Evolutionary conservation across 176 grass and related monocot genomes (phyloP).

Genomic region (Avena sativa): DNA sequence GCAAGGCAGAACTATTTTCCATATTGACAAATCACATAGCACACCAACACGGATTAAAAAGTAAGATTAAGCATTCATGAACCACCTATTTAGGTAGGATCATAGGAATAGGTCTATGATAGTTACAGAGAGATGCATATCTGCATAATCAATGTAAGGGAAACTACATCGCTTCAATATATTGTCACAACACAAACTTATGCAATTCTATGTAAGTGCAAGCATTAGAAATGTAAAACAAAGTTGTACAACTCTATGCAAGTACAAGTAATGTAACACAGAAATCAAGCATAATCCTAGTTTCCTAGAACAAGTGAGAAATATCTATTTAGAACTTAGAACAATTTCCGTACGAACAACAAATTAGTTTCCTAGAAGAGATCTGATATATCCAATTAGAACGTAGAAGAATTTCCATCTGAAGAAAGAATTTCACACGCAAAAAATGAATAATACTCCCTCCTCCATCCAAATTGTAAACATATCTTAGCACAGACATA

Average conservation of each 20-base stretch:
- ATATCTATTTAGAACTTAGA: too few species aligned
- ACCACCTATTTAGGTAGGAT: not conserved
- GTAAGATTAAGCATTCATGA: not conserved
- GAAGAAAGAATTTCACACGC: not conserved
- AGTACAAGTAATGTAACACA: not conserved
- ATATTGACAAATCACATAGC: not conserved
- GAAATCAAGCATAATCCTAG: not conserved
- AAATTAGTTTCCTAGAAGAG: not conserved
- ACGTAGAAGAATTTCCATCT: not conserved
- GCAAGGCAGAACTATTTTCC: not conserved
- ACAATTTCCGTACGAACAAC: too few species aligned
- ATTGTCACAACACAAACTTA: too few species aligned
- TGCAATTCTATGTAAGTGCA: not conserved
- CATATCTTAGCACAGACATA: not conserved
- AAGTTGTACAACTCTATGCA: not conserved
- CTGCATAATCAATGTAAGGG: not conserved
- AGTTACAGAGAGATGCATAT: not conserved
- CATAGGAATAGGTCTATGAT: not conserved
- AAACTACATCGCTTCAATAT: not conserved
- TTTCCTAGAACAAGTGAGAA: too few species aligned
- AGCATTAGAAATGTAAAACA: not conserved
- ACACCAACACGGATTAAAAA: not conserved
- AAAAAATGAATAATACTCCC: not conserved
- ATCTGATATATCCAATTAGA: not conserved
- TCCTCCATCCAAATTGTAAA: not conserved